These are phyloP conservation scores for Neobulgaria alba DNA, from an alignment of 2,329 filamentous ascomycete species.

Conservation along the genomic window DNA sequence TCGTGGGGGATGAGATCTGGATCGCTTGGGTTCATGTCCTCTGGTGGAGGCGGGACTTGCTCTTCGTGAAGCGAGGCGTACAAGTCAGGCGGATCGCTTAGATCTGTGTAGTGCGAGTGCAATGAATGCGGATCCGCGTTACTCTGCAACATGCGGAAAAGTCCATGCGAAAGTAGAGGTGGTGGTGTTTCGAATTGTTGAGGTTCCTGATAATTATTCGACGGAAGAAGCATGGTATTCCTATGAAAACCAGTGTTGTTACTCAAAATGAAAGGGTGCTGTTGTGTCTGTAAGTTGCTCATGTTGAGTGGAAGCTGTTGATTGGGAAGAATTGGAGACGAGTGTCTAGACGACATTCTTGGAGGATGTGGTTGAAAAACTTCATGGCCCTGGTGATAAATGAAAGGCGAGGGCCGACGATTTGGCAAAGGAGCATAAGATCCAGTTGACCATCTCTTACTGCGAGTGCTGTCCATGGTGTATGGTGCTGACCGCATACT, in stretches of 20 bases:
- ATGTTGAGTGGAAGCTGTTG: constrained; percentile 39
- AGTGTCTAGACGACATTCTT: constrained; percentile 45
- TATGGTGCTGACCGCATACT: constrained; percentile 63
- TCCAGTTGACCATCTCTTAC: constrained; percentile 72
- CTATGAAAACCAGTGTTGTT: constrained; percentile 43
- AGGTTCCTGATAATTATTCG: constrained; percentile 39
- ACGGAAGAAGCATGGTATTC: constrained; percentile 52
- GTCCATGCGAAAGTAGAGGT: constrained; percentile 57
- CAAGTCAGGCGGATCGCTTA: constrained; percentile 69
- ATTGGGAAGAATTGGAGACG: constrained; percentile 35
- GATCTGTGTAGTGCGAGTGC: constrained; percentile 62
- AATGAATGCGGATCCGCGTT: constrained; percentile 61
- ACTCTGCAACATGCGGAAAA: constrained; percentile 67
- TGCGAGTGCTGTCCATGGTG: constrained; percentile 55
- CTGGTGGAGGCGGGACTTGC: constrained; percentile 63
- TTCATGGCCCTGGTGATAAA: constrained; percentile 54
- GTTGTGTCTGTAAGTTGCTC: constrained; percentile 47
- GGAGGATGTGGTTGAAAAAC: constrained; percentile 45
- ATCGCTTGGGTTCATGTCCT: constrained; percentile 74
- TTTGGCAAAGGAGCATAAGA: constrained; percentile 53
- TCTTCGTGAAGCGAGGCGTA: constrained; percentile 69
- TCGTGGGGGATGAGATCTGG: constrained; percentile 69
- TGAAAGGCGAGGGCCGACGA: constrained; percentile 49
- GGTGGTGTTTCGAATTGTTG: constrained; percentile 50
- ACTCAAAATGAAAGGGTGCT: constrained; percentile 44